Conservation (phyloP, 495 filamentous ascomycete genomes). For the Lasiosphaeria hispida region DNA sequence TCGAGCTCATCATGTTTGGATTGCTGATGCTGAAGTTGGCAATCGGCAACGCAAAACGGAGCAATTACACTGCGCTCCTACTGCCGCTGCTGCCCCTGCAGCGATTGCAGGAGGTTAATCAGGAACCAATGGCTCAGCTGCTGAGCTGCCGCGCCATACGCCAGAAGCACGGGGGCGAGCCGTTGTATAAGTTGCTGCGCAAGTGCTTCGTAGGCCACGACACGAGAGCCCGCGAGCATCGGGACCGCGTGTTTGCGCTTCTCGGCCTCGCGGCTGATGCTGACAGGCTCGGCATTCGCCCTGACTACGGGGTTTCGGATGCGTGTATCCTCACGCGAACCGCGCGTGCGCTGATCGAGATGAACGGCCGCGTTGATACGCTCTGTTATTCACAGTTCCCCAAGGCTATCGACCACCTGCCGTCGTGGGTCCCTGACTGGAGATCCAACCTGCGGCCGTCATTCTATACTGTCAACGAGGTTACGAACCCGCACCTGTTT, state of each 20-base stretch:
- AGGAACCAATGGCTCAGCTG: background rate
- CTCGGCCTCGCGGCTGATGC: slow-evolving; percentile 17
- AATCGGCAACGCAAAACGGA: background rate
- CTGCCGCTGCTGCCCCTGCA: background rate
- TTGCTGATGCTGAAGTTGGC: slow-evolving; percentile 5
- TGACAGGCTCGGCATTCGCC: slow-evolving; percentile 10
- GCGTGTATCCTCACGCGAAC: slow-evolving; percentile 3
- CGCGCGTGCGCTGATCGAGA: slow-evolving; percentile 15
- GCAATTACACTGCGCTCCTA: background rate
- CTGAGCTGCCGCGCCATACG: background rate
- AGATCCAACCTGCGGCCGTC: background rate
- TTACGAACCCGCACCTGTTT: background rate
- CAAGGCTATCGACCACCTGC: background rate
- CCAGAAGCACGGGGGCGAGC: background rate
- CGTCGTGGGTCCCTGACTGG: slow-evolving; percentile 23
- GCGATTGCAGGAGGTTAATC: background rate
- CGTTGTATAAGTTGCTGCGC: slow-evolving; percentile 5
- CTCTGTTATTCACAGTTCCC: slow-evolving; percentile 13
- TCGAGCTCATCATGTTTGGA: background rate
- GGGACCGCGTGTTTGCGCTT: slow-evolving; percentile 17
- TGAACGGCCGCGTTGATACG: background rate
- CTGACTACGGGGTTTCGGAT: slow-evolving; percentile 6
- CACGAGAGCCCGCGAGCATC: background rate
- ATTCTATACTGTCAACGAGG: background rate
- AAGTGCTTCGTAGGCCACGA: slow-evolving; percentile 2